Evolutionary conservation across 2,329 filamentous ascomycete species (phyloP), one percentile per base, ranked within the genome.

Genomic region (Fusarium cicatricum): DNA sequence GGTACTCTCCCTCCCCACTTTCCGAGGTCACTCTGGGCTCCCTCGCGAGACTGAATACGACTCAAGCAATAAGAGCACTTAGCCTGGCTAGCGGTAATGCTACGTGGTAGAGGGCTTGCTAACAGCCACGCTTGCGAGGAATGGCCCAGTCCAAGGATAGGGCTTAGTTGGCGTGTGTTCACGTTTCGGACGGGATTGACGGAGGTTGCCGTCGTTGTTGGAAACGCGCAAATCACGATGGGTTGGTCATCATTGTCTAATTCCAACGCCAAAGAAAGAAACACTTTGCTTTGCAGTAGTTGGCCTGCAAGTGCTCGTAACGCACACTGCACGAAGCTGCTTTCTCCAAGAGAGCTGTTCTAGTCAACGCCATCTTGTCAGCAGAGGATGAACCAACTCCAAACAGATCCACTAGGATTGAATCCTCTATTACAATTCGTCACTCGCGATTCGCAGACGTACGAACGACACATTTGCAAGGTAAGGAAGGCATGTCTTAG

Each of bases 171-270:
- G 45, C 37, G 37, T 28, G 19, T 49, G 3, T 14, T 49, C 17
- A 34, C 12, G 32, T 17, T 14, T 19, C n/a, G 45, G n/a, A 26
- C 23, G 23, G 23, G 33, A 17, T 10, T 26, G 16, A 28, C 47
- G 34, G 39, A 60, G 32, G 46, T 42, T 53, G 33, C 58, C 52
- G 34, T 37, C 10, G n/a, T 5, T 17, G 21, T 37, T 46, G 33
- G 16, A 36, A 12, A 46, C 17, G 11, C 29, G n/a, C 15, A 48
- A 40, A 29, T 42, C 14, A 21, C 8, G 45, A 41, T 32, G 48
- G 47, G 58, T 62, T 58, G 58, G 58, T 62, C 43, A 62, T 59
- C 53, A 55, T 55, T 19, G 17, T 54, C 44, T 62, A n/a, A 54
- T 62, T 54, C 34, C 14, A 37, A 37, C 26, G 15, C 43, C 28